These are phyloP conservation scores for Pterocarpus macrocarpus DNA, from an alignment of 306 rosid genomes.

Conservation along the genomic window DNA sequence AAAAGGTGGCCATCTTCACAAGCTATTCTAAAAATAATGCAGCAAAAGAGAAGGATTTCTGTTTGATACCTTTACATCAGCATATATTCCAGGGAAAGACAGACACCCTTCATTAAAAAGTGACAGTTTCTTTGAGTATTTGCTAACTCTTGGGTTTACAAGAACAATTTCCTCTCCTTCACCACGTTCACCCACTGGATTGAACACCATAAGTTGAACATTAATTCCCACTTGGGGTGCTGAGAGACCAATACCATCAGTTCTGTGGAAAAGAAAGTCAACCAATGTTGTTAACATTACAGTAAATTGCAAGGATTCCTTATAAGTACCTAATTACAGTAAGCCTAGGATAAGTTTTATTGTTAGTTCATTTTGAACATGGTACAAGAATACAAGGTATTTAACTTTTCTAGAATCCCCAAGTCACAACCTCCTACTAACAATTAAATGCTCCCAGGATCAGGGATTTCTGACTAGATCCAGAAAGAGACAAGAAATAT, in stretches of 20 bases:
- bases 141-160: constrained; percentile 84
- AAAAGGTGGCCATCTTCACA: constrained; percentile 34
- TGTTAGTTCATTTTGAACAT: constrained; percentile 1
- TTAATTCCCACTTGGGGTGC: constrained; percentile 97
- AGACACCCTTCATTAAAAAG: constrained; percentile 83
- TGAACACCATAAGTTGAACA: constrained; percentile 94
- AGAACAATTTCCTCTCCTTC: constrained; percentile 96
- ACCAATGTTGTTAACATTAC: constrained; percentile 59
- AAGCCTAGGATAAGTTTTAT: not conserved
- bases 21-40: constrained; percentile 23
- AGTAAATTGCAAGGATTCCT: constrained; percentile 50
- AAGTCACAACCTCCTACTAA: not conserved
- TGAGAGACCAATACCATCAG: constrained; percentile 95
- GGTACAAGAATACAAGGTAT: constrained; percentile 9
- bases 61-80: constrained; percentile 69
- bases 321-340: constrained; percentile 37
- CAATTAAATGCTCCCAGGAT: too few relatives aligned
- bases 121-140: constrained; percentile 74
- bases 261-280: constrained; percentile 74
- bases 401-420: not conserved
- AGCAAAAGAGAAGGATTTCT: constrained; percentile 15
- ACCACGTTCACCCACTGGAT: constrained; percentile 83
- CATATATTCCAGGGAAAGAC: constrained; percentile 83
- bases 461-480: too few relatives aligned
- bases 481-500: too few relatives aligned